A percentile compares a stretch with the other conserved stretches of the same genome.
phyloP scores from a whole-genome alignment of 2,329 filamentous ascomycete species.

The Dothideomycetes sp. region DNA sequence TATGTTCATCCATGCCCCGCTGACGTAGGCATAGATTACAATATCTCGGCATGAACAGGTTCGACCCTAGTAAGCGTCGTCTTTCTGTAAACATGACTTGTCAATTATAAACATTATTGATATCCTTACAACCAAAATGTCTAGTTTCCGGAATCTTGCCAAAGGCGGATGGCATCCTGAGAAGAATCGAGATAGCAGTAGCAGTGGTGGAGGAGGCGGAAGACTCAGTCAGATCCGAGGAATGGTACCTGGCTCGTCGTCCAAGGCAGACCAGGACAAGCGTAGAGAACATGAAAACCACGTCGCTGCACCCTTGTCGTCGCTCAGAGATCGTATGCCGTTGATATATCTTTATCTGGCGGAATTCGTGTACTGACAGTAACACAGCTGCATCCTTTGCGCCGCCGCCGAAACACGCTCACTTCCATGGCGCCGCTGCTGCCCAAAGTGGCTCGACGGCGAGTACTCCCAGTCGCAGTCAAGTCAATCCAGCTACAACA shows the following conservation, averaged over 20 bases:
- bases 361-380: conserved; percentile 1
- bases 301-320: conserved; percentile 54
- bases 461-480: not conserved
- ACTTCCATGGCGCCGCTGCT: conserved; percentile 39
- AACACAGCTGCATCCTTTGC: conserved; percentile 54
- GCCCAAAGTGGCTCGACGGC: conserved; percentile 19
- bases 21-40: conserved; percentile 6
- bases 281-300: conserved; percentile 38
- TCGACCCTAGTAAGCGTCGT: not conserved
- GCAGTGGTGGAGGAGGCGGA: conserved; percentile 19
- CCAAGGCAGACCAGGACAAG: conserved; percentile 39
- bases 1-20: not conserved
- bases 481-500: conserved; percentile 9
- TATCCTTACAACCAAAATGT: conserved; percentile 5
- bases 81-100: not conserved
- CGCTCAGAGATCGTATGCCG: conserved; percentile 58
- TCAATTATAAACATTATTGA: not conserved
- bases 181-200: conserved; percentile 26
- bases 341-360: no score
- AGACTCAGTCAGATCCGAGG: conserved; percentile 50
- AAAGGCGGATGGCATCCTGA: conserved; percentile 44
- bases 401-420: conserved; percentile 63
- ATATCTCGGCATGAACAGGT: not conserved
- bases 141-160: conserved; percentile 21
- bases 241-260: conserved; percentile 39